Evolutionary conservation across 768 basidiomycete genomes (phyloP), one percentile per base, ranked within the genome.

Genomic region (Amanita jacksonii): DNA sequence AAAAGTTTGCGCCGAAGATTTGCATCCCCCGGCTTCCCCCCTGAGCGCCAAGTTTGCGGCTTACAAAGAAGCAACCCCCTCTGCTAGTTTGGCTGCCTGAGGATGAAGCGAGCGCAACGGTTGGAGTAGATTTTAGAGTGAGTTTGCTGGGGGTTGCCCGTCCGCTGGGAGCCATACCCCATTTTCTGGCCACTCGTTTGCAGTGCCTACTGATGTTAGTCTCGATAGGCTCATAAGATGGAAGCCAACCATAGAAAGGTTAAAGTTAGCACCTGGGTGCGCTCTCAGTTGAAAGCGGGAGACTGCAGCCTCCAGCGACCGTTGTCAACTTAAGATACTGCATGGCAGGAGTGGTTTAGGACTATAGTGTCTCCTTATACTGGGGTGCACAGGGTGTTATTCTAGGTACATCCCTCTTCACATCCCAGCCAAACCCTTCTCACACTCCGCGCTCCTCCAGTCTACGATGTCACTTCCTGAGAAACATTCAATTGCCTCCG

Each of bases 11-110:
- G n/a, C n/a, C n/a, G n/a, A n/a, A n/a, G n/a, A n/a, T n/a, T n/a
- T n/a, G n/a, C n/a, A n/a, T n/a, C n/a, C n/a, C n/a, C n/a, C n/a
- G n/a, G n/a, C n/a, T n/a, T n/a, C n/a, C n/a, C n/a, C n/a, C n/a
- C n/a, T n/a, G n/a, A n/a, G n/a, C n/a, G n/a, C n/a, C n/a, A n/a
- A n/a, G n/a, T n/a, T n/a, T n/a, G n/a, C n/a, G n/a, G n/a, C n/a
- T n/a, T n/a, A n/a, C n/a, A n/a, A n/a, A n/a, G n/a, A n/a, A n/a
- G n/a, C n/a, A n/a, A n/a, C n/a, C n/a, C n/a, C n/a, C n/a, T n/a
- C n/a, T n/a, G n/a, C n/a, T n/a, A n/a, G n/a, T n/a, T n/a, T 97
- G 92, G 83, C 66, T 97, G n/a, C 81, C 87, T 5, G 85, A 89
- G 59, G 91, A 93, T 57, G 90, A 92, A 62, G 78, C 81, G 38